Percentiles rank a stretch among this genome's conserved stretches.
These are phyloP conservation scores for Sphaerobolus stellatus DNA, from an alignment of 1,284 basidiomycete genomes.

Conservation along the genomic window DNA sequence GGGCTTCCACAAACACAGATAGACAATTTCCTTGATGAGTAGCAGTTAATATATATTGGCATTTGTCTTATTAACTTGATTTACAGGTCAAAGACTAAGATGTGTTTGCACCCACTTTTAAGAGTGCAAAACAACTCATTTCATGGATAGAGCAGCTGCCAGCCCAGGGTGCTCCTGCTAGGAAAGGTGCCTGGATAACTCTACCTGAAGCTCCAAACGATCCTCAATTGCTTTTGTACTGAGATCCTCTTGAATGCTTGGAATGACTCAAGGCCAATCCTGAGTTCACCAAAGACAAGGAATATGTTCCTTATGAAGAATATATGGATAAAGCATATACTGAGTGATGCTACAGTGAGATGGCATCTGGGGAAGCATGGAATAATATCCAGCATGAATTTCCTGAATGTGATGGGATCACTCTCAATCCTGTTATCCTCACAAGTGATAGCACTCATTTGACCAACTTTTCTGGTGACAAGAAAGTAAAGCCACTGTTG, in stretches of 20 bases:
- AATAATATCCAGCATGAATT: neutral
- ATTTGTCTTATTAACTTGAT: neutral
- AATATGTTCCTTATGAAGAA: constrained; percentile 3
- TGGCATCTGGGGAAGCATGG: constrained; percentile 1
- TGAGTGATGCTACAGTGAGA: constrained; percentile 14
- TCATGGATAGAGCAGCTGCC: constrained; percentile 6
- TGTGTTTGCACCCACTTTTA: neutral
- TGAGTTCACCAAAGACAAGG: constrained; percentile 4
- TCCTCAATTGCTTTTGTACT: neutral
- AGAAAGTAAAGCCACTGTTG: constrained; percentile 5
- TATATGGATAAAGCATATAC: constrained; percentile 3
- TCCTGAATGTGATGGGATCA: neutral
- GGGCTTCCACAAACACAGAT: constrained; percentile 7
- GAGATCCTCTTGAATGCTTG: constrained; percentile 6
- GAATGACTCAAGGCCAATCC: constrained; percentile 10
- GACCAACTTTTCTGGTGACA: constrained; percentile 5
- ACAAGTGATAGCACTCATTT: neutral
- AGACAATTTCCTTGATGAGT: neutral
- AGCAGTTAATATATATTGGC: neutral
- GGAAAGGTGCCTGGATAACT: neutral
- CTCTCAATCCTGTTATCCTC: neutral
- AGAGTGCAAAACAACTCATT: constrained; percentile 1
- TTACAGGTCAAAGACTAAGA: neutral
- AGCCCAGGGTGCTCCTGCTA: neutral
- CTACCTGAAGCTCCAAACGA: constrained; percentile 9